These are phyloP conservation scores for Martensiomyces pterosporus DNA, from an alignment of 192 early-diverging fungal genomes.

Conservation along the genomic window DNA sequence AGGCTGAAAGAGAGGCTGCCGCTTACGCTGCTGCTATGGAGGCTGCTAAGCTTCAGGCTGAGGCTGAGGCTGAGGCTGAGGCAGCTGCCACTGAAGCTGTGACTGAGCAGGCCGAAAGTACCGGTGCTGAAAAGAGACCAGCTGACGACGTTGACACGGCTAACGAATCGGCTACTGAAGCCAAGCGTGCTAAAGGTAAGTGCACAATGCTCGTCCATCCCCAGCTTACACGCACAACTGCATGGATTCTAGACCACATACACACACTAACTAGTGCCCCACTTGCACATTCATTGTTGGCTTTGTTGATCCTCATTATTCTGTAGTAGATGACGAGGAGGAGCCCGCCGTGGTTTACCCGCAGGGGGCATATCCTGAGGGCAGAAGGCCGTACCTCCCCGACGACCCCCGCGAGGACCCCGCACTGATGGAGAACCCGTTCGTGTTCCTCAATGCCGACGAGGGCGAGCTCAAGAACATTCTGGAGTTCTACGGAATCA, in stretches of 20 bases:
- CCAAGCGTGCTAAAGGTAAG: slow-evolving; percentile 26
- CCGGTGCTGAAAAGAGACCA: slow-evolving; percentile 7
- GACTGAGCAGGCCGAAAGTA: slow-evolving; percentile 20
- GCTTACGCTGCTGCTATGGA: slow-evolving; percentile 2
- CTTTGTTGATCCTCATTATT: too few relatives aligned
- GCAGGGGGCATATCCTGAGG: too few relatives aligned
- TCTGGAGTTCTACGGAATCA: slow-evolving; percentile 74
- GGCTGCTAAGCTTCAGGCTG: slow-evolving; percentile 8
- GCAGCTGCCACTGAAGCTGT: neutral
- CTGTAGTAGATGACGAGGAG: slow-evolving; percentile 17
- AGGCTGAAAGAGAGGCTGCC: slow-evolving; percentile 12
- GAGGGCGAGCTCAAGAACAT: slow-evolving; percentile 61
- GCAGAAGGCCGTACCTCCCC: slow-evolving; percentile 25
- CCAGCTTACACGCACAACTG: too few relatives aligned
- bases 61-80: slow-evolving; percentile 1
- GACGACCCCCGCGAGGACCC: slow-evolving; percentile 48
- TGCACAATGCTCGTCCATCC: too few relatives aligned
- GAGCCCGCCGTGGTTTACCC: neutral
- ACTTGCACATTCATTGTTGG: too few relatives aligned
- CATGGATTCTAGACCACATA: too few relatives aligned
- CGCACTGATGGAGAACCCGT: slow-evolving; percentile 74
- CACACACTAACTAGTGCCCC: too few relatives aligned
- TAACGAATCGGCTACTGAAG: slow-evolving; percentile 1
- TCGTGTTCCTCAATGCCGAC: slow-evolving; percentile 69
- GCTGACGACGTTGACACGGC: slow-evolving; percentile 3